Base-by-base conservation (phyloP, 2,329 filamentous ascomycete species). In the Aspergillus versicolor region DNA sequence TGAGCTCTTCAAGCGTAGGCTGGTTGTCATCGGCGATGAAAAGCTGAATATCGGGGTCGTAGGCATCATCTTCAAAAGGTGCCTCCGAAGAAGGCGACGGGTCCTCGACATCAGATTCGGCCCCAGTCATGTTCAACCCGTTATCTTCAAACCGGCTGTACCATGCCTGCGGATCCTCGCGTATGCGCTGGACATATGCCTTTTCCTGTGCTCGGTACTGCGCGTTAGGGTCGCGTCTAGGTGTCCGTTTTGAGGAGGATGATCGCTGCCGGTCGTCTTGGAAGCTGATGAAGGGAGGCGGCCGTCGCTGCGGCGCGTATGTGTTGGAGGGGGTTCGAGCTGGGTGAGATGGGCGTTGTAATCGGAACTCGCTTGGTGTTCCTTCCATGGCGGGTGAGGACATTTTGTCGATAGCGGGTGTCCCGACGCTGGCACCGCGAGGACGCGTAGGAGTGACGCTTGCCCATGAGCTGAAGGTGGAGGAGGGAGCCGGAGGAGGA, bases 21-120 rank as follows among this genome's bases (percentile, higher is more conserved):
- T 94, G 90, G 63, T 91, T 84, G 64, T 94, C 89, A 67, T 97
- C 92, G 57, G 91, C 90, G 70, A 96, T 92, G 67, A 96, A 96
- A 71, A 97, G 86, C 70, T 96, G 87, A 17, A 91, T 93, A 72
- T 97, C 92, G 65, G 95, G 90, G 69, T 97, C 92, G 73, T 93
- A 93, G 15, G 87, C 82, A 70, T 96, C 92, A 63, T 84, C 83
- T 56, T 97, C 92, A 67, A 88, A 91, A 24, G 90, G 89, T 0
- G 87, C 85, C 64, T 95, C 92, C 0, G 91, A 91, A 0, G 88
- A 89, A 0, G 92, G 92, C 0, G 91, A 96, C 68, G 96, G 92
- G 32, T 94, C 92, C 65, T 97, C 94, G 0, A 89, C 88, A 64
- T 96, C 92, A 6, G 91, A 92, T 63, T 94, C 92, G 60, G 77